Base-by-base conservation (phyloP, 2,329 filamentous ascomycete species). In the Aureobasidium musti region DNA sequence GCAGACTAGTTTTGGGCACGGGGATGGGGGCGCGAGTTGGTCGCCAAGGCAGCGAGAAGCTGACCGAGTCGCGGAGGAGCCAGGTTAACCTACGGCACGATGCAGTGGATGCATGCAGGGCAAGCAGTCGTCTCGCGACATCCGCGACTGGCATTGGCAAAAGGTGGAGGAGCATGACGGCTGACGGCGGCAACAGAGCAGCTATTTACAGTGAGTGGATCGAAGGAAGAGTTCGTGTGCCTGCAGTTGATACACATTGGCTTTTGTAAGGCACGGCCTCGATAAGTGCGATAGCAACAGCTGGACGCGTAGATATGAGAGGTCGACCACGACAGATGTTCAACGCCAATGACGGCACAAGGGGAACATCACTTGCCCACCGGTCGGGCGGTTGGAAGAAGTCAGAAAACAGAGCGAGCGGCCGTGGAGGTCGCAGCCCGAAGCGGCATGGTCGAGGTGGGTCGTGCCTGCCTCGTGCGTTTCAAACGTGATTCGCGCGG, bases 401-500 rank as follows among this genome's bases (percentile, higher is more conserved):
- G 49, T 52, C 49, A 52, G 49, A 30, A 56, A 56, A 41, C 53
- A 56, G 53, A 56, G n/a, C 53, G 53, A 56, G 53, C 53, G 35
- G 35, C 53, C 56, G 39, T 45, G 56, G 56, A 30, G 56, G 39
- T 45, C 53, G 56, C 26, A 33, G 23, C 56, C 56, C 23, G 28
- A 47, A 60, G 56, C 41, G 56, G 56, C 39, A 45, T 60, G 41
- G 56, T 60, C 56, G 11, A 11, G 13, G 57, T 61, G 57, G 43
- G 57, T 59, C 56, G 56, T 56, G 53, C 52, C 30, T 57, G 53
- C 56, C 37, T 59, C 56, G 56, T 61, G 57, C 57, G 57, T 61
- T 61, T 61, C 57, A 59, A 59, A 59, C 56, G 56, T 59, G 56
- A 59, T 59, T 59, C 56, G 56, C 56, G 56, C 56, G 50, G 50